Base-by-base conservation (phyloP, 2,329 filamentous ascomycete species). In the Leptographium procerum region DNA sequence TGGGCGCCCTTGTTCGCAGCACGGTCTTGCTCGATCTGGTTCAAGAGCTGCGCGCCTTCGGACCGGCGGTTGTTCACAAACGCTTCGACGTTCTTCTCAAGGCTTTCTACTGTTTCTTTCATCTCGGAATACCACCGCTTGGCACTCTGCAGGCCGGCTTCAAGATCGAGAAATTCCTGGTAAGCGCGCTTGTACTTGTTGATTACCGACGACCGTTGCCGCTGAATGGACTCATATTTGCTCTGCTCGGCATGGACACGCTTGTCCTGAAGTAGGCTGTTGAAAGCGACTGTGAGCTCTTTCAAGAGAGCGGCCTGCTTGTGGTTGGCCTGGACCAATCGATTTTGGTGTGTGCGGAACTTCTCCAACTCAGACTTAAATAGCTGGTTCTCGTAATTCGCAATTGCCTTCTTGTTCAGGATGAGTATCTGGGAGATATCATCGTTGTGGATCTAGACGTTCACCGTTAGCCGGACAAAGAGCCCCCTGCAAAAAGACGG, bases 321-420 rank as follows among this genome's bases (percentile, higher is more conserved):
- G 73, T 99, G 94, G 62, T 91, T 95, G 16, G 94, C 91, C 70
- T 96, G 91, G 10, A 96, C 75, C 19, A 99, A 81, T 36, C 94
- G 85, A 66, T 87, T 96, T 69, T 97, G 94, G 66, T 96, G 89
- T 31, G 91, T 88, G 48, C 91, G 80, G 73, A 96, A 99, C 71
- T 99, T 99, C 72, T 97, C 92, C n/a, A 99, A 79, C 71, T 99
- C 94, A 19, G 90, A 85, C 69, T 96, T 88, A 74, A 99, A 99
- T 3, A 99, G 80, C 67, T 96, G 90, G 14, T 80, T 86, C 70
- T 99, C 94, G 66, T 94, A 92, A 67, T 90, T 95, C 24, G 90
- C 82, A 67, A 97, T 92, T 1, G 90, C 87, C 73, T 97, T 99
- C 70, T 97, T 97, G 78, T 99, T 99, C 60, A 99, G 76, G 58